phyloP scores from a whole-genome alignment of 768 basidiomycete genomes.

The Sarcodon sp. region DNA sequence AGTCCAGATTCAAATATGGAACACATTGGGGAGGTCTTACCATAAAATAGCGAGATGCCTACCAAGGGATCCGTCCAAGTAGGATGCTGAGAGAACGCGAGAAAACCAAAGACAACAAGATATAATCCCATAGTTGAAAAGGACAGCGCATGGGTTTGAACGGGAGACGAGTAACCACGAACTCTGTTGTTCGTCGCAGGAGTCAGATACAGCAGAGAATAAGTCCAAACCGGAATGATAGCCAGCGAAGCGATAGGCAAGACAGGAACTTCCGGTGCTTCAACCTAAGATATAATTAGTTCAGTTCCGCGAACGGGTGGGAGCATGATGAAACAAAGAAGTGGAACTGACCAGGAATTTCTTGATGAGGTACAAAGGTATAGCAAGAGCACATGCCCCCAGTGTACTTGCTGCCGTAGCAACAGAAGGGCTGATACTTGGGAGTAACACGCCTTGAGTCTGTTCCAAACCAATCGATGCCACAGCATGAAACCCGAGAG shows the following conservation, averaged over 20 bases:
- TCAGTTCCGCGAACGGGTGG: not conserved
- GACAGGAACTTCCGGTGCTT: constrained; percentile 28
- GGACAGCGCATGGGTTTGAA: constrained; percentile 46
- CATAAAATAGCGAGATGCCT: constrained; percentile 47
- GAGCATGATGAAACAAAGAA: not conserved
- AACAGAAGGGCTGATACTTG: constrained; percentile 43
- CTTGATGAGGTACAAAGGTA: constrained; percentile 53
- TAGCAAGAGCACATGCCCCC: constrained; percentile 48
- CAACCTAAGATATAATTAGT: constrained; percentile 4
- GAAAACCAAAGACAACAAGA: constrained; percentile 39
- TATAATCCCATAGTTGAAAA: constrained; percentile 38
- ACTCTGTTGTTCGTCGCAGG: not conserved
- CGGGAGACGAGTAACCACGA: constrained; percentile 28
- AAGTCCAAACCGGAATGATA: constrained; percentile 52
- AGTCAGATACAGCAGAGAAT: constrained; percentile 24
- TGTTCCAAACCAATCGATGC: constrained; percentile 52
- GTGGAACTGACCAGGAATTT: constrained; percentile 36
- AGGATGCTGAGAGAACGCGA: constrained; percentile 52
- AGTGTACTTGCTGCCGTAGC: constrained; percentile 42
- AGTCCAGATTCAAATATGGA: not conserved
- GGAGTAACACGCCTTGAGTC: constrained; percentile 41
- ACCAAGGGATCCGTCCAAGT: constrained; percentile 48
- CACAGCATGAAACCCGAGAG: constrained; percentile 44
- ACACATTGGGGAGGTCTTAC: constrained; percentile 23
- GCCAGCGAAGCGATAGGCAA: constrained; percentile 46